phyloP scores from a whole-genome alignment of 805 yeast genomes.

The Candida golubevii region DNA sequence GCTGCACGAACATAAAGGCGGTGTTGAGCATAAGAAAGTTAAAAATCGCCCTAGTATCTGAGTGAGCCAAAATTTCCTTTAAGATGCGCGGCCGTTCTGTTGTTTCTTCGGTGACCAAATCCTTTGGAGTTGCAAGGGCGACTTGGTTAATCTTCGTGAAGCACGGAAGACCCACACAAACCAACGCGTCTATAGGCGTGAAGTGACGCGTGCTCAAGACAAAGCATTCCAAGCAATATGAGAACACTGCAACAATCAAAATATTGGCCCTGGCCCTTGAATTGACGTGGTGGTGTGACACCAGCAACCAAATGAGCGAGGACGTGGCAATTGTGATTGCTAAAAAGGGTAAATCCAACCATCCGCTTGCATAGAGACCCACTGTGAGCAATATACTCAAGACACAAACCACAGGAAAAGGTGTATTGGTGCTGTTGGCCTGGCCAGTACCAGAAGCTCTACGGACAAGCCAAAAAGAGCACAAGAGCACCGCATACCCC shows the following conservation, averaged over 20 bases:
- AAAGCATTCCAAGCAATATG: slow-evolving; percentile 14
- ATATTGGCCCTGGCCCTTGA: slow-evolving; percentile 8
- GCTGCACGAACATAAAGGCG: slow-evolving; percentile 90
- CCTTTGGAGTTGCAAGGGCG: not conserved
- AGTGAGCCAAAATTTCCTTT: slow-evolving; percentile 31
- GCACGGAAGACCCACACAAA: slow-evolving; percentile 11
- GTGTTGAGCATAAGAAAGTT: slow-evolving; percentile 81
- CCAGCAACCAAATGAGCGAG: slow-evolving; percentile 11
- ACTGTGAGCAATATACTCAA: not conserved
- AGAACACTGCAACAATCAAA: slow-evolving; percentile 9
- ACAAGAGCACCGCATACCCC: slow-evolving; percentile 20
- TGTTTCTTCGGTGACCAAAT: not conserved
- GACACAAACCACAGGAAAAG: slow-evolving; percentile 2
- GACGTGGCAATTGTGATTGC: slow-evolving; percentile 12
- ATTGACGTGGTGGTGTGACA: slow-evolving; percentile 5
- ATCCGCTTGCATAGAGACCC: not conserved
- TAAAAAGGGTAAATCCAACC: slow-evolving; percentile 11
- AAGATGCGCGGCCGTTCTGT: slow-evolving; percentile 18
- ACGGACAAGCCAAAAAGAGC: slow-evolving; percentile 14
- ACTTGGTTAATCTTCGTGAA: slow-evolving; percentile 10
- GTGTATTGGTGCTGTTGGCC: not conserved
- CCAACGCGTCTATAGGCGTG: slow-evolving; percentile 2
- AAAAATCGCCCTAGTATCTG: slow-evolving; percentile 84
- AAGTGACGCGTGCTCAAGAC: slow-evolving; percentile 9
- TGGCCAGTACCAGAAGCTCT: slow-evolving; percentile 1